phyloP scores from a whole-genome alignment of 495 filamentous ascomycete species.

The Aspergillus mulundensis region DNA sequence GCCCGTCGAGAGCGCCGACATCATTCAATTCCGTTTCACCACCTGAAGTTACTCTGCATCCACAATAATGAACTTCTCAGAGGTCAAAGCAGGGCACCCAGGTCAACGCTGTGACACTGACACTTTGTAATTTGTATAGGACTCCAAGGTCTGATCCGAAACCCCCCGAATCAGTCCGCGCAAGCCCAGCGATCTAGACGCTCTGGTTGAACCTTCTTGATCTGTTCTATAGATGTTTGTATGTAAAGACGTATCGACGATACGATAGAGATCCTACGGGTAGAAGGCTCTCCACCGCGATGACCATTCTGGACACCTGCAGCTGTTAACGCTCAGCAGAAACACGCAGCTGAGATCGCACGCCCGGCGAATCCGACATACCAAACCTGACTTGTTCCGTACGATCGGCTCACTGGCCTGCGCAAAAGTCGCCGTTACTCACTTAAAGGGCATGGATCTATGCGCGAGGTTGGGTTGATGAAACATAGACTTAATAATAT shows the following conservation, averaged over 20 bases:
- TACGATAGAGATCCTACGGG: background rate
- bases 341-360: constrained; percentile 24
- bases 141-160: constrained; percentile 9
- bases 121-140: background rate
- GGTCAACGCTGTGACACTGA: background rate
- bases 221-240: background rate
- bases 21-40: background rate
- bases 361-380: constrained; percentile 24
- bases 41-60: constrained; percentile 1
- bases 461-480: constrained; percentile 2
- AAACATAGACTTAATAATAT: background rate
- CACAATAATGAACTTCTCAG: background rate
- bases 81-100: background rate
- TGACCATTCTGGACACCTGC: constrained; percentile 28
- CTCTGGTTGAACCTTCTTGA: constrained; percentile 10
- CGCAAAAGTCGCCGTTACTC: constrained; percentile 21
- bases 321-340: constrained; percentile 18
- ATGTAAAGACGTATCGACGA: background rate
- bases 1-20: background rate
- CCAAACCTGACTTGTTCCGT: constrained; percentile 17
- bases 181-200: constrained; percentile 3
- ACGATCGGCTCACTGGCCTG: constrained; percentile 21
- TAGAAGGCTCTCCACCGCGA: constrained; percentile 13
- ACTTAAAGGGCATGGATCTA: constrained; percentile 3
- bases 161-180: constrained; percentile 16